phyloP scores from a whole-genome alignment of 2,329 filamentous ascomycete species.

The Parastagonospora avenae region DNA sequence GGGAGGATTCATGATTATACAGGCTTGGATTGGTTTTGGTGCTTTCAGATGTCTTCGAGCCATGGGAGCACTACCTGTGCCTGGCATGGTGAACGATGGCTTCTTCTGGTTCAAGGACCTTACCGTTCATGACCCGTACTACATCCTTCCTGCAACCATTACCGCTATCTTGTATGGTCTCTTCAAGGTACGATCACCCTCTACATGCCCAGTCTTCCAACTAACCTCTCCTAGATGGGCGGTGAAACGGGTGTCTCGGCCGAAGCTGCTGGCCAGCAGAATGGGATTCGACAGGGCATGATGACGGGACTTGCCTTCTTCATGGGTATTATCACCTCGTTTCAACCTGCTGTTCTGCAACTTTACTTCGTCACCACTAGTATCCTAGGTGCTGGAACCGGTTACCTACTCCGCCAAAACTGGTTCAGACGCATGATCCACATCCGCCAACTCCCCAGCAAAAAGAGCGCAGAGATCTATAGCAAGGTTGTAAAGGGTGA shows the following conservation, averaged over 20 bases:
- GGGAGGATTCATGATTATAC: conserved; percentile 62
- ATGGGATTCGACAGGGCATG: conserved; percentile 45
- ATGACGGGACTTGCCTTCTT: conserved; percentile 59
- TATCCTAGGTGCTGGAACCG: conserved; percentile 48
- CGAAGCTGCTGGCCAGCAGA: conserved; percentile 13
- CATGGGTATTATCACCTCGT: conserved; percentile 59
- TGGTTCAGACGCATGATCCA: conserved; percentile 45
- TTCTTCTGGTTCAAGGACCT: conserved; percentile 81
- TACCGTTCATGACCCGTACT: conserved; percentile 76
- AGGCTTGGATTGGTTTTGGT: conserved; percentile 76
- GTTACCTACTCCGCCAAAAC: conserved; percentile 44
- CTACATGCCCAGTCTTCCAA: conserved; percentile 4
- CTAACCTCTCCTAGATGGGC: conserved; percentile 49
- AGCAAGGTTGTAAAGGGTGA: conserved; percentile 33
- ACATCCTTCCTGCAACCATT: conserved; percentile 70
- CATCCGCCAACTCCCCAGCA: conserved; percentile 36
- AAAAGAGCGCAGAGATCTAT: conserved; percentile 32
- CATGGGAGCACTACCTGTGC: conserved; percentile 81
- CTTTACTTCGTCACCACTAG: conserved; percentile 64
- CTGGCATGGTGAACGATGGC: conserved; percentile 73
- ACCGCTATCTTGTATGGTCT: conserved; percentile 62
- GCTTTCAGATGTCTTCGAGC: conserved; percentile 77
- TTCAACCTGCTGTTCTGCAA: conserved; percentile 63
- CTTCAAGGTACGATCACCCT: conserved; percentile 58
- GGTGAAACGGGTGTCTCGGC: conserved; percentile 54